Evolutionary conservation across 2,329 filamentous ascomycete genomes (phyloP).

Genomic region (Cladophialophora psammophila): DNA sequence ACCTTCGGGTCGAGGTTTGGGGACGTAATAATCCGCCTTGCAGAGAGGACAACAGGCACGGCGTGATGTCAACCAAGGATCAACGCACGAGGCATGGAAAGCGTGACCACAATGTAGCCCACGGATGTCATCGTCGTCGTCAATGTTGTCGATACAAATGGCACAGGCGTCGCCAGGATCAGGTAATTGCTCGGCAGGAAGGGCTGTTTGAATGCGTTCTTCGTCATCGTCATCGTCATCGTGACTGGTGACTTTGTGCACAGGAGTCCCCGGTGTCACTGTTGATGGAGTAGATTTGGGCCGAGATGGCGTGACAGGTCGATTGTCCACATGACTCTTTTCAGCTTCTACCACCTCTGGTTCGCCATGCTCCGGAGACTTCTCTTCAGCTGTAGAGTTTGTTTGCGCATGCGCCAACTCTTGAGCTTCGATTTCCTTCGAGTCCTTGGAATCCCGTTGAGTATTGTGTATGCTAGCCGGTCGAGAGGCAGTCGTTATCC

Average conservation of each 20-base stretch:
- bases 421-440: constrained; percentile 24
- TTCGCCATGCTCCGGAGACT: constrained; percentile 26
- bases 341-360: constrained; percentile 33
- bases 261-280: constrained; percentile 41
- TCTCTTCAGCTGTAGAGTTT: constrained; percentile 28
- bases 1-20: constrained; percentile 78
- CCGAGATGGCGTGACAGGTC: constrained; percentile 27
- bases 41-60: constrained; percentile 96
- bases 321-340: constrained; percentile 36
- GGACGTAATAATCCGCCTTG: constrained; percentile 96
- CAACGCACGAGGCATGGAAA: constrained; percentile 94
- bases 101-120: constrained; percentile 96
- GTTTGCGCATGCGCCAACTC: constrained; percentile 29
- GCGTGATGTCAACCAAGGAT: constrained; percentile 94
- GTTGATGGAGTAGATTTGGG: constrained; percentile 34
- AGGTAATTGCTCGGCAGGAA: constrained; percentile 80
- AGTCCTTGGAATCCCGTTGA: constrained; percentile 33
- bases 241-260: constrained; percentile 62
- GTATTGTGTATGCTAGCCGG: constrained; percentile 73
- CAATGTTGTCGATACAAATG: constrained; percentile 92
- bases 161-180: constrained; percentile 92
- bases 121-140: constrained; percentile 94
- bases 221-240: constrained; percentile 77
- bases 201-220: constrained; percentile 79
- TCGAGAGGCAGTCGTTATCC: constrained; percentile 68